Base-by-base conservation (phyloP, 768 basidiomycete species). In the Auricularia cornea region DNA sequence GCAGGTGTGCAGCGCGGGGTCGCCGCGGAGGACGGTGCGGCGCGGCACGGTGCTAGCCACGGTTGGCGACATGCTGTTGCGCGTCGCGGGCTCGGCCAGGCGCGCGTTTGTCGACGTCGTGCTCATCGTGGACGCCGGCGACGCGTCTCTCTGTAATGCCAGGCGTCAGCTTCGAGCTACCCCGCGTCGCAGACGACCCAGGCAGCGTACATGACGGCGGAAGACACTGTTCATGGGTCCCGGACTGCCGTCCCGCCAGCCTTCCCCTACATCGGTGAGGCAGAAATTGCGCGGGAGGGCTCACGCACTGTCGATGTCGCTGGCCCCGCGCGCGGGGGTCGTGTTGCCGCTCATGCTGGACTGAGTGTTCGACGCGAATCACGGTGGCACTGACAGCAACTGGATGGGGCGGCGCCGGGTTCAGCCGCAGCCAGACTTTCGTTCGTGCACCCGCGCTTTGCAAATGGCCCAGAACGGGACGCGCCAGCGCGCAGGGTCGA, bases 1-100 rank as follows among this genome's bases (percentile, higher is more conserved):
- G 66, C 83, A 88, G 35, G 88, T 89, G 62, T 84, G 70, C 48
- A 90, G 76, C 6, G 86, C 75, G 3, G 86, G 82, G 71, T 92
- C 89, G 28, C 84, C 76, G 48, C 87, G 85, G 68, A 90, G 80
- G 26, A 75, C 67, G 35, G 80, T 70, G 68, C 74, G 23, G 28
- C 28, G 26, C 11, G 54, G 54, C 26, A 16, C 54, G 54, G 26
- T 30, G 44, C 44, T 48, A 6, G 23, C 44, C 44, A 23, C 44
- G 6, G 44, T 18, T 3, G 44, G 29, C 16, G 51, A 35, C 61
- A 62, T 28, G 38, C 48, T 52, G 61, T 38, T 38, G 1, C 30
- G 84, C 79, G 54, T 57, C 54, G 54, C 26, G 14, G 54, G 28
- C 30, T 57, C 28, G 10, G 54, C 54, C 26, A 57, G 54, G 11